Percentiles rank a stretch among this genome's conserved stretches.
These are phyloP conservation scores for Sextonia rubra DNA, from an alignment of 164 flowering plant species.

Conservation along the genomic window DNA sequence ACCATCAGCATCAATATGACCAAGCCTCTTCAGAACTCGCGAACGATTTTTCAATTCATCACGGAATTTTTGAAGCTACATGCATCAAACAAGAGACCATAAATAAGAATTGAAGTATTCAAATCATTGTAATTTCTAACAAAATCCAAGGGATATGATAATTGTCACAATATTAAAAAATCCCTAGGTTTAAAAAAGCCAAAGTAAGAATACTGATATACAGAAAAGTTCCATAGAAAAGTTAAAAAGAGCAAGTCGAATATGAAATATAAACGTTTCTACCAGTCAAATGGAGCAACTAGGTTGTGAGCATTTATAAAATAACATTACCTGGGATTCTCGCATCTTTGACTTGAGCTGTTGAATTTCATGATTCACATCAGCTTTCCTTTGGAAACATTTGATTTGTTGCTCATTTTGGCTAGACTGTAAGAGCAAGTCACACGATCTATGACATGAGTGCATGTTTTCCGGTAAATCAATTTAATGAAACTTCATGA, in stretches of 20 bases:
- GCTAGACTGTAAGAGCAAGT: constrained; percentile 38
- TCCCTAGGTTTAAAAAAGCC: no score
- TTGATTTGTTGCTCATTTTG: constrained; percentile 71
- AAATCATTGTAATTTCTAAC: no score
- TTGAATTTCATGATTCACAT: constrained; percentile 95
- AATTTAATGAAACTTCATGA: not conserved
- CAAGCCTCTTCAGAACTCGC: constrained; percentile 89
- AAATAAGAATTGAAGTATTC: no score
- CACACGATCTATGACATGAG: not conserved
- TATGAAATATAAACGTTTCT: no score
- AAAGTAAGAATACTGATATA: no score
- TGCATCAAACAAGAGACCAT: not conserved
- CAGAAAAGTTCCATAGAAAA: no score
- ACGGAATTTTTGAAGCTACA: constrained; percentile 95
- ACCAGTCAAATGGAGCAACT: not conserved
- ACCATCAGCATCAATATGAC: constrained; percentile 94
- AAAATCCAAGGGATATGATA: no score
- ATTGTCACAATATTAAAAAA: no score
- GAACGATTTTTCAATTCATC: constrained; percentile 94
- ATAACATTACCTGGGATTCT: constrained; percentile 78
- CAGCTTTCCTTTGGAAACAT: constrained; percentile 84
- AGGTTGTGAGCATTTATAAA: not conserved
- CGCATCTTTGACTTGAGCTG: constrained; percentile 90
- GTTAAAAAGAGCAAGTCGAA: no score
- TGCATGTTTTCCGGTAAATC: not conserved